A percentile compares a stretch with the other conserved stretches of the same genome.
phyloP scores from a whole-genome alignment of 2,329 filamentous ascomycete genomes.

The Cercospora sesami region DNA sequence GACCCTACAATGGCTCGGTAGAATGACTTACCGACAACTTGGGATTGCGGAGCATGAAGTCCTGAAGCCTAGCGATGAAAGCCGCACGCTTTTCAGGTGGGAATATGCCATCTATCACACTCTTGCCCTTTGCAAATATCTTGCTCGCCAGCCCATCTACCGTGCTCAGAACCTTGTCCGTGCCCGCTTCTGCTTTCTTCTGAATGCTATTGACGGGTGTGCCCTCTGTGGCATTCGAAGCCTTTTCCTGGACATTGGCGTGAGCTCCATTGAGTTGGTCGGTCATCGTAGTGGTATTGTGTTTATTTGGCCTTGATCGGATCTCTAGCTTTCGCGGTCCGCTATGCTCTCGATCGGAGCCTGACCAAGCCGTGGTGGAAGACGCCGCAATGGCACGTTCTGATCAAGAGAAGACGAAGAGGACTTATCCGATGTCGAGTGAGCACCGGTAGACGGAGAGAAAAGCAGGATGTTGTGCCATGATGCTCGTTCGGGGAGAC shows the following conservation, averaged over 20 bases:
- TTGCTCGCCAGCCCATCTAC: constrained; percentile 34
- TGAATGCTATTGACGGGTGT: constrained; percentile 25
- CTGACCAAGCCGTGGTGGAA: constrained; percentile 26
- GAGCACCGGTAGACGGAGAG: neutral
- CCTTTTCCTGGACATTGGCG: constrained; percentile 24
- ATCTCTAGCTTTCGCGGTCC: constrained; percentile 35
- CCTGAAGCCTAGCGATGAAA: constrained; percentile 54
- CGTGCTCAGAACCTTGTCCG: constrained; percentile 33
- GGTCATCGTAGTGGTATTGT: constrained; percentile 28
- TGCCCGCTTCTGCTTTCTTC: constrained; percentile 33
- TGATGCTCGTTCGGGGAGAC: constrained; percentile 2
- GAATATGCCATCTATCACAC: constrained; percentile 54
- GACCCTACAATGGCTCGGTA: neutral
- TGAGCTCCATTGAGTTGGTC: constrained; percentile 28
- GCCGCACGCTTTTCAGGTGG: constrained; percentile 62
- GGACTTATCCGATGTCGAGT: neutral
- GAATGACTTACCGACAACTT: constrained; percentile 62
- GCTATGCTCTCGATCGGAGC: constrained; percentile 20
- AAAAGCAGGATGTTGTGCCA: constrained; percentile 2
- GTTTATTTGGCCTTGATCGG: constrained; percentile 22
- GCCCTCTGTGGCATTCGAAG: constrained; percentile 26
- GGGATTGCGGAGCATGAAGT: constrained; percentile 65
- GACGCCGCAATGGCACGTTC: constrained; percentile 2
- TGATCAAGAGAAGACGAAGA: neutral
- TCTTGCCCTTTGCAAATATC: constrained; percentile 36